Evolutionary conservation across 179 eudicot species (phyloP), one percentile per base, ranked within the genome.

Genomic region (Camellia oleifera): DNA sequence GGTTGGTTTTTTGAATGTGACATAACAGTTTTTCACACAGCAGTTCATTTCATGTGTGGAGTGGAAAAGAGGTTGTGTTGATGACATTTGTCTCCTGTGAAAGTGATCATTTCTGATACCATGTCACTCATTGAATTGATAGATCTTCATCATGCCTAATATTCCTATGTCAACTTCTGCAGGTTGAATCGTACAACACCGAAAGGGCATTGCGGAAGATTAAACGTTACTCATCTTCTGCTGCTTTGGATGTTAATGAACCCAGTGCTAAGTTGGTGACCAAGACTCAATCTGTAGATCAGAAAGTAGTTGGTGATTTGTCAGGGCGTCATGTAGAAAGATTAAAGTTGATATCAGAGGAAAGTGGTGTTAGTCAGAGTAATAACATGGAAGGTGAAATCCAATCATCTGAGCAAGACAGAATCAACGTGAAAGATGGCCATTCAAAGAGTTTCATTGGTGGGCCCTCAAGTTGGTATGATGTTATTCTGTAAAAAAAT

Each of bases 111-210:
- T 72, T 50, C 18, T 48, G 60, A 0, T 71, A 10, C 23, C 40
- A 50, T 18, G 23, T 15, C 46, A 32, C 50, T 26, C 7, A 17
- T 54, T 40, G 15, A 54, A 8, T 32, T 32, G 61, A 50, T 32
- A 17, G 11, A 54, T 8, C 50, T 48, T 50, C 26, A 23, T 10
- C 40, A 26, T 26, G 4, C 3, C 50, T 7, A 20, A 20, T 64
- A 12, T 61, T 48, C n/a, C 9, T 68, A 0, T 61, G 50, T 61
- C n/a, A 44, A 75, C 17, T 46, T 58, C 61, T 82, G 18, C 82
- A 94, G 97, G 98, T 94, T 79, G 97, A 93, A 80, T 73, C 89
- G 20, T 89, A 88, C 79, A 87, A 88, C 61, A 84, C 89, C 50
- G 88, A 85, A 80, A 87, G 94, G 87, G 90, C 93, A 46, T 87